Evolutionary conservation across 495 filamentous ascomycete genomes (phyloP).

Genomic region (Massariosphaeria phaeospora): DNA sequence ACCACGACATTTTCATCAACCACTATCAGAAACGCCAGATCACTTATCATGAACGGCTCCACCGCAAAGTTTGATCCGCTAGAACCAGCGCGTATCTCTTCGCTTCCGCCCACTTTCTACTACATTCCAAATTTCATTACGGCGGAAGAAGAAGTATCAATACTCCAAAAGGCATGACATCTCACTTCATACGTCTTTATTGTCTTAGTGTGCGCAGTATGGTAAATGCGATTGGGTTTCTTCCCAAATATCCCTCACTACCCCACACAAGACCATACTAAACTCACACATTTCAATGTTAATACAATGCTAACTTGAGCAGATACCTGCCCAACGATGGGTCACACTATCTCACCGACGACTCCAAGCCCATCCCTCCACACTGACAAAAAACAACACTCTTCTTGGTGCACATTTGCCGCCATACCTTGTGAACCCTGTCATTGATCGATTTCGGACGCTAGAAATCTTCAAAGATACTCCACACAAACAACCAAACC

Average conservation of each 20-base stretch:
- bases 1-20: too few relatives aligned
- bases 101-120: constrained; percentile 63
- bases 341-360: constrained; percentile 77
- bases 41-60: too few relatives aligned
- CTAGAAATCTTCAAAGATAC: constrained; percentile 61
- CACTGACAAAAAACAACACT: constrained; percentile 64
- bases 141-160: constrained; percentile 61
- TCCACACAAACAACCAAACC: constrained; percentile 75
- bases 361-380: constrained; percentile 83
- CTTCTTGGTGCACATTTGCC: constrained; percentile 74
- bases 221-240: too few relatives aligned
- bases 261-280: not conserved
- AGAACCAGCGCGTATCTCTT: constrained; percentile 41
- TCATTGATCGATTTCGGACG: constrained; percentile 60
- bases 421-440: constrained; percentile 64
- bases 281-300: not conserved
- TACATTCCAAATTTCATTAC: constrained; percentile 89
- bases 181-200: too few relatives aligned
- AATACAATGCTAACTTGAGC: too few relatives aligned
- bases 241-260: too few relatives aligned
- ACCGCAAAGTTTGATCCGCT: not conserved
- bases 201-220: too few relatives aligned
- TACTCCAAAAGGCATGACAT: constrained; percentile 61
- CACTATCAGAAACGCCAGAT: too few relatives aligned
- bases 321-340: constrained; percentile 58